Evolutionary conservation across 2,329 filamentous ascomycete species (phyloP).

Genomic region (Stagonosporopsis chrysanthemi): DNA sequence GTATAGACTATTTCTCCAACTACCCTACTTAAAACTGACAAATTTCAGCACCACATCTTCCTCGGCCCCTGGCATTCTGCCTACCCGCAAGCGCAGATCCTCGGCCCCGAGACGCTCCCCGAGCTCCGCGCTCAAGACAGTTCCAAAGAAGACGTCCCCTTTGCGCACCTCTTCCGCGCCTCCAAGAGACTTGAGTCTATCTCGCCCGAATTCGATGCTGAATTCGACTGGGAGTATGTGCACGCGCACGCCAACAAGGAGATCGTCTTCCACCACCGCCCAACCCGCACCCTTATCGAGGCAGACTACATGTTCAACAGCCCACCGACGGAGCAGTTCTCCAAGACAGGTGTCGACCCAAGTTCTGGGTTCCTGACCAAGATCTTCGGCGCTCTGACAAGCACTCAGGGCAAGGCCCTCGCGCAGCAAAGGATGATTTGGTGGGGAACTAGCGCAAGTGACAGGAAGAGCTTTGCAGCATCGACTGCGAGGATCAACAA

Average conservation of each 20-base stretch:
- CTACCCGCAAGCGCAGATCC: conserved; percentile 79
- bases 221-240: conserved; percentile 87
- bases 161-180: conserved; percentile 67
- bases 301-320: conserved; percentile 94
- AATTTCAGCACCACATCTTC: conserved; percentile 81
- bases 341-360: conserved; percentile 61
- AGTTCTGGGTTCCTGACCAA: conserved; percentile 66
- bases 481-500: conserved; percentile 72
- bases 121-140: conserved; percentile 75
- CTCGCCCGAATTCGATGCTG: conserved; percentile 79
- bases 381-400: conserved; percentile 65
- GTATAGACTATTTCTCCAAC: conserved; percentile 20
- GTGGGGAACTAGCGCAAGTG: conserved; percentile 70
- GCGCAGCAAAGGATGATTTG: conserved; percentile 84
- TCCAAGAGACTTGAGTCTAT: conserved; percentile 58
- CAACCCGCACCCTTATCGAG: conserved; percentile 79
- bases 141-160: conserved; percentile 65
- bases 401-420: conserved; percentile 63
- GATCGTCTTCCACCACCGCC: conserved; percentile 84
- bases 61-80: conserved; percentile 82
- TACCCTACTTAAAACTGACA: background rate
- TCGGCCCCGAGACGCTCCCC: conserved; percentile 82
- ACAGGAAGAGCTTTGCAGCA: conserved; percentile 73
- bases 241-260: conserved; percentile 83
- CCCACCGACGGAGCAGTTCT: conserved; percentile 82